Evolutionary conservation across 495 filamentous ascomycete species (phyloP).

Genomic region (Pyrenula aspistea): DNA sequence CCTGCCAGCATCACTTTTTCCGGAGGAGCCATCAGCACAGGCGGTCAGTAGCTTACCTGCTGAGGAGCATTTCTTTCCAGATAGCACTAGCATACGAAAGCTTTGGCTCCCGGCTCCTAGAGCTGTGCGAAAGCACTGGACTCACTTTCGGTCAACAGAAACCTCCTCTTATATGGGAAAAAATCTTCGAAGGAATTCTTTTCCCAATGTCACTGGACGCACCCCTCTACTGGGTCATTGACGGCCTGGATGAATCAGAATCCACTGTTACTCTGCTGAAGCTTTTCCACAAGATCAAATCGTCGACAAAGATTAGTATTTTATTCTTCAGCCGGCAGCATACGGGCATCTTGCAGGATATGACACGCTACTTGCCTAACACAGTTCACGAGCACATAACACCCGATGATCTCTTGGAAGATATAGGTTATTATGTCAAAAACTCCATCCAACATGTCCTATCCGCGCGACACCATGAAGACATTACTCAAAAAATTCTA

Average conservation of each 20-base stretch:
- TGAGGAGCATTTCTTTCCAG: conserved; percentile 25
- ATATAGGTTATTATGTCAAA: too few species aligned
- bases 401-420: too few species aligned
- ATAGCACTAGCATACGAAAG: conserved; percentile 15
- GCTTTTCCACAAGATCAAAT: too few species aligned
- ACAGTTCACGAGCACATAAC: too few species aligned
- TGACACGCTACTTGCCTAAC: too few species aligned
- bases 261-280: conserved; percentile 9
- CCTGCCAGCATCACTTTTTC: conserved; percentile 25
- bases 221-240: conserved; percentile 26
- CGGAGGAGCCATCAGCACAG: conserved; percentile 16
- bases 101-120: conserved; percentile 12
- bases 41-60: conserved; percentile 12
- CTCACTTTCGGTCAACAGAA: conserved; percentile 13
- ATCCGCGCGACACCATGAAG: too few species aligned
- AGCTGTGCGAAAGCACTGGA: conserved; percentile 11
- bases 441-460: too few species aligned
- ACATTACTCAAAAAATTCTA: conserved; percentile 17
- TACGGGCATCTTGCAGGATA: conserved; percentile 8
- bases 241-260: conserved; percentile 28
- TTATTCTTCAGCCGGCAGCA: conserved; percentile 18
- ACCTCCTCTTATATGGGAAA: conserved; percentile 23
- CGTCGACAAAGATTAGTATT: too few species aligned
- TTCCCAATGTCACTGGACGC: conserved; percentile 5
- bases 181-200: conserved; percentile 20